Evolutionary conservation across 768 basidiomycete species (phyloP), one percentile per base, ranked within the genome.

Genomic region (Leccinum imitatum): DNA sequence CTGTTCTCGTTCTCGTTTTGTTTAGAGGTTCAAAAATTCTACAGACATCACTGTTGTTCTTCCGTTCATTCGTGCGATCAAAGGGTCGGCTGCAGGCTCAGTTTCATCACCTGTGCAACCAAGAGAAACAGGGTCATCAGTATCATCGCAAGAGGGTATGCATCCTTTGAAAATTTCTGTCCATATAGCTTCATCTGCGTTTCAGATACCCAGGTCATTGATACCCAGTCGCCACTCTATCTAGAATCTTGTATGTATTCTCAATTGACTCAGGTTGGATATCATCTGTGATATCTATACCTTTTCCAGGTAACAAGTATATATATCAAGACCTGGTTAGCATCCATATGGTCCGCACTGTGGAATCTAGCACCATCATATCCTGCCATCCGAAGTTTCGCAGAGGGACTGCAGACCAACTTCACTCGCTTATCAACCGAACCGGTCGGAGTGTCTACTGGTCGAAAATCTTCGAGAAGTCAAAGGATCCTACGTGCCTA

Each of bases 1-100:
- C 6, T 30, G 2, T 8, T 74, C 79, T 53, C 62, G 13, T 68
- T 55, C 4, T n/a, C 11, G 15, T 48, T 30, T 33, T 25, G 11
- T 19, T 50, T 13, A 9, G 25, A 53, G 21, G n/a, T 56, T 59
- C 14, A 59, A 35, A 37, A 19, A 51, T 50, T 50, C 9, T 33
- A 7, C 53, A 85, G 84, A 86, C 67, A 81, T 86, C 37, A 86
- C 84, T 3, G 70, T 86, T 17, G 77, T 80, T 1, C 73, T 86
- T 27, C 78, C 82, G 11, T 86, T 85, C 67, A 76, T 83, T 41
- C 79, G 82, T 17, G 66, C 73, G 6, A 68, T 79, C 58, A 61
- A 69, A 23, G 14, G 35, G 48, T 3, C 3, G 17, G 21, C 14
- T 37, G 57, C 57, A n/a, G 44, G 55, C 31, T 15, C 50, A 19